A percentile compares a stretch with the other conserved stretches of the same genome.
phyloP scores from a whole-genome alignment of 192 early-diverging fungal species.

The Entomortierella parvispora region DNA sequence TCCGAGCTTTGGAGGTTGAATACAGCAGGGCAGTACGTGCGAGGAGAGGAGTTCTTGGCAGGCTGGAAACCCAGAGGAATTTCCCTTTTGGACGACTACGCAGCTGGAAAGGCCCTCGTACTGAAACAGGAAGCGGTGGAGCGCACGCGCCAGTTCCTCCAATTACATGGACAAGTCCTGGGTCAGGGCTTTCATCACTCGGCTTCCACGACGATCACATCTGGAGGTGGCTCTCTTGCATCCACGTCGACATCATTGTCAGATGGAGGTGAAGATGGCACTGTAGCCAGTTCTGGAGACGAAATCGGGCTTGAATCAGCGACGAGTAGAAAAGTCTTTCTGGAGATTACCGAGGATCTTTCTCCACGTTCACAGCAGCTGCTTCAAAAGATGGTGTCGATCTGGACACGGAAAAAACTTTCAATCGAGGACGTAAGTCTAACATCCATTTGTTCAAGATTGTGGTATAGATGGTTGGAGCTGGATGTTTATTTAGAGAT shows the following conservation, averaged over 20 bases:
- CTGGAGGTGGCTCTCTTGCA: too few species aligned
- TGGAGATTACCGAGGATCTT: too few species aligned
- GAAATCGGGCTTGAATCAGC: neutral
- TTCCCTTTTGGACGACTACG: slow-evolving; percentile 67
- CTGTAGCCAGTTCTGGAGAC: neutral
- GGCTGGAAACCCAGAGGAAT: slow-evolving; percentile 78
- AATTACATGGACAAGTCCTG: slow-evolving; percentile 17
- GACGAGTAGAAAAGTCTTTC: too few species aligned
- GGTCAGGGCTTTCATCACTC: too few species aligned
- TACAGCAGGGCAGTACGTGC: slow-evolving; percentile 73
- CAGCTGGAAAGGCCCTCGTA: slow-evolving; percentile 45
- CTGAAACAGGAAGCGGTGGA: slow-evolving; percentile 53
- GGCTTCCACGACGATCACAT: too few species aligned
- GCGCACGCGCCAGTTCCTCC: slow-evolving; percentile 53
- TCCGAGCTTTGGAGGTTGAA: slow-evolving; percentile 75
- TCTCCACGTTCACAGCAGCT: slow-evolving; percentile 9
- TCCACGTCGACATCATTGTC: neutral
- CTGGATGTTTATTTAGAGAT: neutral
- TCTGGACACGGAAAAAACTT: slow-evolving; percentile 37
- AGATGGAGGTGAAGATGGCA: neutral
- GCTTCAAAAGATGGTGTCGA: slow-evolving; percentile 17
- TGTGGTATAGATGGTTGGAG: too few species aligned
- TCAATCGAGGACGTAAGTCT: slow-evolving; percentile 33
- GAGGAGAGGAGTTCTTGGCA: slow-evolving; percentile 75
- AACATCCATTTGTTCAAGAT: neutral